Evolutionary conservation across 73 alveolate species (phyloP).

Genomic region (Chromera velia): DNA sequence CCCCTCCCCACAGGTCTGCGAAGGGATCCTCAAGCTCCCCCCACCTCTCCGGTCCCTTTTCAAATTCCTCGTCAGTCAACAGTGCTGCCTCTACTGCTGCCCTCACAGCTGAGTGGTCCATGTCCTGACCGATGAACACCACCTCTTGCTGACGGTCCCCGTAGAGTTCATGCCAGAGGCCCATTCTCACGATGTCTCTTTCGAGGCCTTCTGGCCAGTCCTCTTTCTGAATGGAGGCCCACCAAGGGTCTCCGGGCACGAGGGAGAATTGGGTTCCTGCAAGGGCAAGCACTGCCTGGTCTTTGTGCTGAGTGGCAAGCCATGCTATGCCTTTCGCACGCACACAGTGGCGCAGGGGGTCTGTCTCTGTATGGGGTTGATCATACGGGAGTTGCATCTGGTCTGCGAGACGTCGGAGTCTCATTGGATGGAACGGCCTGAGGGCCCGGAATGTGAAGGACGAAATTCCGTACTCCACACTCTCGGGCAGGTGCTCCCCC

Average conservation of each 20-base stretch:
- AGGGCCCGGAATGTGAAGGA: conserved; percentile 41
- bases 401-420: conserved; percentile 24
- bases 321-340: conserved; percentile 26
- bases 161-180: too few species aligned
- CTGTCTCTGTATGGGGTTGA: too few species aligned
- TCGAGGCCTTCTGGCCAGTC: conserved; percentile 25
- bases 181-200: too few species aligned
- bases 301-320: conserved; percentile 8
- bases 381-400: too few species aligned
- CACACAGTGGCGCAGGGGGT: conserved; percentile 8
- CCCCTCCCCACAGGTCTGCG: too few species aligned
- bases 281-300: not conserved
- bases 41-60: too few species aligned
- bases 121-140: conserved; percentile 11
- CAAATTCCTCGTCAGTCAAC: not conserved
- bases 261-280: conserved; percentile 5
- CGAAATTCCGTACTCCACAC: conserved; percentile 51
- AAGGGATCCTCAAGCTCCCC: too few species aligned
- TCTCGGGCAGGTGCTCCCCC: conserved; percentile 49
- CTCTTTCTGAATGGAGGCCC: conserved; percentile 10
- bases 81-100: not conserved
- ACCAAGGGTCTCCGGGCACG: conserved; percentile 21
- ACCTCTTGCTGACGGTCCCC: conserved; percentile 26
- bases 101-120: not conserved
- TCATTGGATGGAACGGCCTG: conserved; percentile 49